phyloP scores from a whole-genome alignment of 1,284 basidiomycete genomes.

The Thelephora terrestris region DNA sequence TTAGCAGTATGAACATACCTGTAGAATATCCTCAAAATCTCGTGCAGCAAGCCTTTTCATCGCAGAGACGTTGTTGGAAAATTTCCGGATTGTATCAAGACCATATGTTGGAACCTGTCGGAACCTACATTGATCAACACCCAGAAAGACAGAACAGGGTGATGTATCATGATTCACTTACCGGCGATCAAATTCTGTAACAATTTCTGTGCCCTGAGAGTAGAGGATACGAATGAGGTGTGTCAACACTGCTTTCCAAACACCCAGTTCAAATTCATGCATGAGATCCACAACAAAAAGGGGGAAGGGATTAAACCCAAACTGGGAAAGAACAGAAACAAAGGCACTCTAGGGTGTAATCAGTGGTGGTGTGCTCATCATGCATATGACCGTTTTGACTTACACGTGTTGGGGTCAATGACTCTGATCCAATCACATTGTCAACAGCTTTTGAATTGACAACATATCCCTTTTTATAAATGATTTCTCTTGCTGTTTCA shows the following conservation, averaged over 20 bases:
- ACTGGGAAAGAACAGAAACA: constrained; percentile 6
- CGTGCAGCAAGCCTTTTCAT: constrained; percentile 19
- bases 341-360: constrained; percentile 2
- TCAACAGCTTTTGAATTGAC: constrained; percentile 14
- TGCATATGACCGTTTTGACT: too few species aligned
- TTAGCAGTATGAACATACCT: constrained; percentile 11
- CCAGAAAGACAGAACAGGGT: too few species aligned
- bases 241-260: constrained; percentile 21
- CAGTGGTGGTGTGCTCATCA: too few species aligned
- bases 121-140: constrained; percentile 14
- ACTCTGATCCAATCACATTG: too few species aligned
- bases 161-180: neutral
- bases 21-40: constrained; percentile 13
- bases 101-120: constrained; percentile 17
- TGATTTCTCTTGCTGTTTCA: constrained; percentile 6
- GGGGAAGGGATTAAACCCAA: constrained; percentile 9
- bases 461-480: constrained; percentile 24
- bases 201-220: neutral
- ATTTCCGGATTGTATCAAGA: constrained; percentile 14
- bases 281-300: constrained; percentile 18
- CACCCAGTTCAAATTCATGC: constrained; percentile 29
- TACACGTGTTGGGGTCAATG: too few species aligned
- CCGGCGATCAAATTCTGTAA: neutral
- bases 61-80: constrained; percentile 14
- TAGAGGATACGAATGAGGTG: constrained; percentile 20